Evolutionary conservation across 306 rosid genomes (phyloP).

Genomic region (Alnus glutinosa): DNA sequence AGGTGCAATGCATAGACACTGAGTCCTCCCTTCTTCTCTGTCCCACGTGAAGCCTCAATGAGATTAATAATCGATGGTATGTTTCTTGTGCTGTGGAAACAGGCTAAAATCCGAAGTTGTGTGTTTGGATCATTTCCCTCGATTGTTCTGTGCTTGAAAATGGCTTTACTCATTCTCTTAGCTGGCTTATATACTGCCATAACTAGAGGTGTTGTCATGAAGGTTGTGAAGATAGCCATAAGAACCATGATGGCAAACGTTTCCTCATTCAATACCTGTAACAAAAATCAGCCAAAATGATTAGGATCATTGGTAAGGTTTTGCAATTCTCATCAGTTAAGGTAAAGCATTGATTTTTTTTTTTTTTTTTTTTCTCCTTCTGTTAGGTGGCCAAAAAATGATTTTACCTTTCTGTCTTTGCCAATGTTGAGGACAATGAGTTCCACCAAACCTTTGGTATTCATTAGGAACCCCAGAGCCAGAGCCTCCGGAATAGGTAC

Average conservation of each 20-base stretch:
- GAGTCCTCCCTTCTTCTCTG: conserved; percentile 51
- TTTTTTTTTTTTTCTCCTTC: too few species aligned
- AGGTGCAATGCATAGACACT: conserved; percentile 86
- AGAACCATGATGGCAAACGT: conserved; percentile 90
- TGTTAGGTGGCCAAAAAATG: not conserved
- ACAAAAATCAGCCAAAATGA: conserved; percentile 10
- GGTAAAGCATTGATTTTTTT: not conserved
- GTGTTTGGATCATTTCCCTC: conserved; percentile 52
- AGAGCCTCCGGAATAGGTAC: conserved; percentile 69
- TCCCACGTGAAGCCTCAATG: conserved; percentile 80
- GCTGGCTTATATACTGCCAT: conserved; percentile 64
- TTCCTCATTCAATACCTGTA: conserved; percentile 88
- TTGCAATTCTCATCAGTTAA: conserved; percentile 9
- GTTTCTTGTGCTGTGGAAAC: conserved; percentile 68
- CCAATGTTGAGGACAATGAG: conserved; percentile 91
- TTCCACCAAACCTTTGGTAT: conserved; percentile 91
- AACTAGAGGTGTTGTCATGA: conserved; percentile 87
- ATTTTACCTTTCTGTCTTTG: conserved; percentile 76
- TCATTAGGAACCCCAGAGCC: conserved; percentile 78
- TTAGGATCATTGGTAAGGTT: conserved; percentile 1
- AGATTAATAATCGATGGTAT: conserved; percentile 74
- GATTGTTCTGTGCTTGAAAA: conserved; percentile 60
- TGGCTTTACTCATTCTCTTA: conserved; percentile 34
- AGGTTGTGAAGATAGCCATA: conserved; percentile 89
- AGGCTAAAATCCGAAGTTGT: conserved; percentile 65